These are phyloP conservation scores for Cyberlindnera suaveolens DNA, from an alignment of 805 yeast species.

Conservation along the genomic window DNA sequence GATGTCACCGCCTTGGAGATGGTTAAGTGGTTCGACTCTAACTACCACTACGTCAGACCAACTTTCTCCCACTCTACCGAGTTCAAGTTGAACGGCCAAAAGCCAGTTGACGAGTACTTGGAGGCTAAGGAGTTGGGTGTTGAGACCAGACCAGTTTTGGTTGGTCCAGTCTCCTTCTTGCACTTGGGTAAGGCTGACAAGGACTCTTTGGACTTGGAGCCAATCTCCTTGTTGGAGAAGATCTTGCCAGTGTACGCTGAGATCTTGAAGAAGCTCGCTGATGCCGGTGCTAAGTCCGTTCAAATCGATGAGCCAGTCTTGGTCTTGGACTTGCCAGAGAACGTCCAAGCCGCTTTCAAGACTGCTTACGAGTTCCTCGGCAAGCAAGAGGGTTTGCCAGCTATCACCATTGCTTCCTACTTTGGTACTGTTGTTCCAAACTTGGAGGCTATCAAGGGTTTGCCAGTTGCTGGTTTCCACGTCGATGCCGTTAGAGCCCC, in stretches of 20 bases:
- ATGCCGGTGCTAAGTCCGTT: conserved; percentile 91
- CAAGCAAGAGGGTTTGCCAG: conserved; percentile 64
- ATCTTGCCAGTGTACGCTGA: conserved; percentile 90
- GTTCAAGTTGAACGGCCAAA: conserved; percentile 92
- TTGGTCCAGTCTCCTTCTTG: conserved; percentile 95
- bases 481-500: conserved; percentile 95
- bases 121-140: conserved; percentile 97
- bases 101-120: conserved; percentile 95
- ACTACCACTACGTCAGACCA: conserved; percentile 99
- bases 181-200: conserved; percentile 97
- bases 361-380: conserved; percentile 77
- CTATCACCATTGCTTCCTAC: conserved; percentile 82
- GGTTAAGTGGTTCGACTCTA: conserved; percentile 99
- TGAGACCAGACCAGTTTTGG: conserved; percentile 94
- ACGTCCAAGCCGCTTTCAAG: conserved; percentile 81
- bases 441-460: conserved; percentile 77
- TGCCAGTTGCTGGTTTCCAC: conserved; percentile 95
- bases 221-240: conserved; percentile 83
- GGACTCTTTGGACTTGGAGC: conserved; percentile 92
- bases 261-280: conserved; percentile 78
- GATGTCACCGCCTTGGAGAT: conserved; percentile 98
- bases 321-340: conserved; percentile 86
- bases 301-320: conserved; percentile 98
- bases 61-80: conserved; percentile 92
- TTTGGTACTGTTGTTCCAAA: conserved; percentile 99